phyloP scores from a whole-genome alignment of 305 asterid genomes.

The Ilex paraguariensis region DNA sequence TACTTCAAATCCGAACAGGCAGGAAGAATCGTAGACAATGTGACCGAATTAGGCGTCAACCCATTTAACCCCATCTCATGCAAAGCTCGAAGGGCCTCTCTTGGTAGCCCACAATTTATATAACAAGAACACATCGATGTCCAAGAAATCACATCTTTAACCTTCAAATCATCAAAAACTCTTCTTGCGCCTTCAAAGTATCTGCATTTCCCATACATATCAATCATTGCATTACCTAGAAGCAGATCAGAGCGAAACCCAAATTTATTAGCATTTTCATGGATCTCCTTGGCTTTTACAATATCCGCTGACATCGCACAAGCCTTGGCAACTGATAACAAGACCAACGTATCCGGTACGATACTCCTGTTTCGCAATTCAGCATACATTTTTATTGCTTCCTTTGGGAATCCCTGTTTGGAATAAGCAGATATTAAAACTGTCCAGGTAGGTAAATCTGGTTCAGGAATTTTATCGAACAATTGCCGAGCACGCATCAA shows the following conservation, averaged over 20 bases:
- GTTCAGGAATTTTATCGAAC: slow-evolving; percentile 24
- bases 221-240: slow-evolving; percentile 59
- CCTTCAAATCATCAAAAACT: slow-evolving; percentile 35
- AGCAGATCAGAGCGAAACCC: slow-evolving; percentile 40
- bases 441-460: slow-evolving; percentile 26
- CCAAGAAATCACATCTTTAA: slow-evolving; percentile 64
- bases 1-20: slow-evolving; percentile 63
- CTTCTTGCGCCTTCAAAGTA: slow-evolving; percentile 42
- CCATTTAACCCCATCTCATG: slow-evolving; percentile 44
- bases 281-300: slow-evolving; percentile 37
- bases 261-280: slow-evolving; percentile 33
- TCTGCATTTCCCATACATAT: slow-evolving; percentile 67
- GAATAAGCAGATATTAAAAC: slow-evolving; percentile 21
- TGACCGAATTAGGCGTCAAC: slow-evolving; percentile 44
- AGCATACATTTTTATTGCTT: slow-evolving; percentile 20
- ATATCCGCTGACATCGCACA: slow-evolving; percentile 19
- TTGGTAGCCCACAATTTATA: slow-evolving; percentile 44
- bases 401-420: slow-evolving; percentile 16
- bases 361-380: slow-evolving; percentile 10
- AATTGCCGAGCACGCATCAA: slow-evolving; percentile 22
- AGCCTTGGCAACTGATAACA: slow-evolving; percentile 21
- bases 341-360: slow-evolving; percentile 22
- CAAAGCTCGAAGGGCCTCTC: slow-evolving; percentile 32
- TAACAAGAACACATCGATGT: slow-evolving; percentile 64
- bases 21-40: slow-evolving; percentile 59